These are phyloP conservation scores for Quercus dentata DNA, from an alignment of 306 rosid genomes.

Conservation along the genomic window DNA sequence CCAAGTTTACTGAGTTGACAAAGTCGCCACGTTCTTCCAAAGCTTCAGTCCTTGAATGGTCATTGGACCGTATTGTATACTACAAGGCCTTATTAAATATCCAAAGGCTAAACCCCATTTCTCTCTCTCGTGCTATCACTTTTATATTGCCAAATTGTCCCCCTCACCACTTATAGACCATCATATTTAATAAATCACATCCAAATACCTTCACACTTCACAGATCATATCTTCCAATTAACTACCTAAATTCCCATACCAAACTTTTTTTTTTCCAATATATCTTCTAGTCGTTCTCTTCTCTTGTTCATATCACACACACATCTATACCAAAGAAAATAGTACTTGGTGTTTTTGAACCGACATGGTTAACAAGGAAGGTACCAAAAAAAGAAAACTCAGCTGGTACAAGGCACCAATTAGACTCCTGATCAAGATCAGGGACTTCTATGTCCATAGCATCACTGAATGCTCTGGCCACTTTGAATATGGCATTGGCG, in stretches of 20 bases:
- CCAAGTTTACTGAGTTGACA: background rate
- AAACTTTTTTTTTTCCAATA: background rate
- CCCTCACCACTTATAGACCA: background rate
- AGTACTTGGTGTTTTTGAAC: too few species aligned
- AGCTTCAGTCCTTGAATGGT: background rate
- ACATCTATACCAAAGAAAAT: too few species aligned
- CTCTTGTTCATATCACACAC: too few species aligned
- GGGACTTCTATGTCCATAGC: constrained; percentile 53
- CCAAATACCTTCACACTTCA: background rate
- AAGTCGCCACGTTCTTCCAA: background rate
- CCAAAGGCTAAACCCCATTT: background rate
- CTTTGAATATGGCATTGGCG: constrained; percentile 16
- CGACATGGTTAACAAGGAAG: constrained; percentile 20
- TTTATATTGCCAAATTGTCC: background rate
- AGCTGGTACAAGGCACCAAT: constrained; percentile 30
- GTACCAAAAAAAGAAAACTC: constrained; percentile 18
- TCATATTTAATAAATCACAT: background rate
- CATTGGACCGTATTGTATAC: background rate
- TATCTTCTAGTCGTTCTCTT: too few species aligned
- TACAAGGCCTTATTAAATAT: background rate
- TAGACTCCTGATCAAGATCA: constrained; percentile 34
- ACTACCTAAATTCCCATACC: too few species aligned
- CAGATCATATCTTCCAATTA: background rate
- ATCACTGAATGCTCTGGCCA: constrained; percentile 33
- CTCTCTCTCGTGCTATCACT: background rate